These are phyloP conservation scores for Mycena metata DNA, from an alignment of 768 basidiomycete species.

Conservation along the genomic window DNA sequence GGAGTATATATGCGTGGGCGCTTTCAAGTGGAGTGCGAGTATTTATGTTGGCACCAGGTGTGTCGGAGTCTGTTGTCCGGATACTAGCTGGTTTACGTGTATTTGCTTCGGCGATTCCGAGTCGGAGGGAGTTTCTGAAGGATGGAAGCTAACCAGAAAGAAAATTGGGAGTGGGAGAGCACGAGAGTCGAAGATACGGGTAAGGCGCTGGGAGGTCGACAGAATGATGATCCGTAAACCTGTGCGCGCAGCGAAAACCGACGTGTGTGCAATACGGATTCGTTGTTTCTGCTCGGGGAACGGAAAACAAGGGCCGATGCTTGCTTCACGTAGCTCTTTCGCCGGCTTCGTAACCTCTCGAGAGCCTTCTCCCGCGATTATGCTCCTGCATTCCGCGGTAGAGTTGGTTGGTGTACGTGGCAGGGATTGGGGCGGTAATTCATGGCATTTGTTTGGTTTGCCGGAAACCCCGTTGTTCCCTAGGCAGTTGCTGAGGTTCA, in stretches of 20 bases:
- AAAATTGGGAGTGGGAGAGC: not conserved
- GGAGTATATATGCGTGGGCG: slow-evolving; percentile 19
- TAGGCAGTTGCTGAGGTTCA: not conserved
- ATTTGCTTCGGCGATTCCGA: slow-evolving; percentile 19
- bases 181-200: not conserved
- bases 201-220: too few species aligned
- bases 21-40: slow-evolving; percentile 19
- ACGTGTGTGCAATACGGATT: not conserved
- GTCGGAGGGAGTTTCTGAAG: slow-evolving; percentile 17
- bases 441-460: not conserved
- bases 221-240: not conserved
- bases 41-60: slow-evolving; percentile 29
- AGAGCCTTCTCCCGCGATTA: slow-evolving; percentile 28
- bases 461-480: not conserved
- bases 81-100: slow-evolving; percentile 14
- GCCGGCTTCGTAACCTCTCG: slow-evolving; percentile 25
- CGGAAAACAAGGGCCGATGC: not conserved
- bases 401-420: not conserved
- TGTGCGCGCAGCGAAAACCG: not conserved
- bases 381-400: slow-evolving; percentile 24
- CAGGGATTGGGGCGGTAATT: not conserved
- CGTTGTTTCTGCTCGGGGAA: too few species aligned
- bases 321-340: slow-evolving; percentile 4
- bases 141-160: not conserved
- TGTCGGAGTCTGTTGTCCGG: slow-evolving; percentile 14